Conservation (phyloP, 768 basidiomycete genomes). For the Tulasnella sp. region DNA sequence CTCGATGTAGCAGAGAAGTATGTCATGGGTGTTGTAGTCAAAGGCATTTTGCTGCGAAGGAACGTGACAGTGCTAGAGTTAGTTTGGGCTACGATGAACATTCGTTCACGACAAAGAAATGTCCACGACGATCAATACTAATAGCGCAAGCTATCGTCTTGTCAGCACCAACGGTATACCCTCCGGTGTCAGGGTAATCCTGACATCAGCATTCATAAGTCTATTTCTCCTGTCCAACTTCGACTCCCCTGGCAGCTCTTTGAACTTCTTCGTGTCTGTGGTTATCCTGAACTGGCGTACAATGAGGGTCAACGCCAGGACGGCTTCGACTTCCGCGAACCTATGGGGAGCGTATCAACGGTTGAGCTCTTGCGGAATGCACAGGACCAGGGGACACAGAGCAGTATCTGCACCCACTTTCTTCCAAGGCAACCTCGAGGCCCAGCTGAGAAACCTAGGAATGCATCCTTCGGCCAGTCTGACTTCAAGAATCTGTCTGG, state of each 20-base stretch:
- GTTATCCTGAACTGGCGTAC: neutral
- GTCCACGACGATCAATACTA: no score
- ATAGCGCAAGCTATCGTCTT: no score
- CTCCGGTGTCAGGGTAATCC: neutral
- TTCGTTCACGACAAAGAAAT: no score
- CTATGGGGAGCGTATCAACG: neutral
- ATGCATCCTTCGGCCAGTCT: slow-evolving; percentile 11
- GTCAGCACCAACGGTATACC: slow-evolving; percentile 2
- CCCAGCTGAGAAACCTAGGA: slow-evolving; percentile 8
- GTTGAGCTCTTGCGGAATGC: neutral
- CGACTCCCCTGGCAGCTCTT: neutral
- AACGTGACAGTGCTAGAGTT: no score
- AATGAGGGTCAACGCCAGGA: neutral
- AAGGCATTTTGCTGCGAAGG: no score
- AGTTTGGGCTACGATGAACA: no score
- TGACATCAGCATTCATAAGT: neutral
- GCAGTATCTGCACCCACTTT: neutral
- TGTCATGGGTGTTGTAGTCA: no score
- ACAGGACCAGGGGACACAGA: neutral
- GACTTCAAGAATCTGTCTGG: slow-evolving; percentile 7
- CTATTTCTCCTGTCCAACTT: slow-evolving; percentile 1
- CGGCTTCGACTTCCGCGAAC: slow-evolving; percentile 10
- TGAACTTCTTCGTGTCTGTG: neutral
- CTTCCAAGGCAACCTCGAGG: slow-evolving; percentile 7
- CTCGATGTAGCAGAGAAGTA: no score